Conservation (phyloP, 441 rosid genomes). For the Erodium chrysanthum region DNA sequence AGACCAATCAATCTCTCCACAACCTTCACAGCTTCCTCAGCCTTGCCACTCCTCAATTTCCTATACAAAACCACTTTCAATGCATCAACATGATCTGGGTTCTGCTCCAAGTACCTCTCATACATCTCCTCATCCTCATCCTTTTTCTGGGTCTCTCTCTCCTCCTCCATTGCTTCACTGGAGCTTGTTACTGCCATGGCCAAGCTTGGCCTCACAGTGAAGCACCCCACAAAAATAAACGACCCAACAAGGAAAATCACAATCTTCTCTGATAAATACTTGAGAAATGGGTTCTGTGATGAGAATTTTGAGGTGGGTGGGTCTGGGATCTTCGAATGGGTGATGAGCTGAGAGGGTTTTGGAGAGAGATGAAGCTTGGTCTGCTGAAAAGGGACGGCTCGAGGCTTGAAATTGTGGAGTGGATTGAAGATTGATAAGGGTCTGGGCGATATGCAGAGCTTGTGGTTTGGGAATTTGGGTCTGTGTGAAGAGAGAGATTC, state of each 20-base stretch:
- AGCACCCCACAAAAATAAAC: constrained; percentile 41
- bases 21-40: constrained; percentile 48
- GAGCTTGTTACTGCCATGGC: constrained; percentile 25
- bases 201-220: constrained; percentile 31
- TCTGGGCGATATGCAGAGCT: constrained; percentile 12
- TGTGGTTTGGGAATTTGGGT: constrained; percentile 12
- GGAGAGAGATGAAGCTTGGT: constrained; percentile 20
- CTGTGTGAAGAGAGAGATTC: constrained; percentile 14
- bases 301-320: constrained; percentile 20
- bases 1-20: constrained; percentile 51
- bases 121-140: constrained; percentile 41
- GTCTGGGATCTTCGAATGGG: constrained; percentile 12
- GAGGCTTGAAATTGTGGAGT: constrained; percentile 17
- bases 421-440: constrained; percentile 10
- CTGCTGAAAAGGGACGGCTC: constrained; percentile 15
- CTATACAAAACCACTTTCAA: constrained; percentile 54
- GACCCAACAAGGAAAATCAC: constrained; percentile 48
- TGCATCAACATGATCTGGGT: constrained; percentile 57
- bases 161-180: constrained; percentile 20
- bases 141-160: constrained; percentile 24
- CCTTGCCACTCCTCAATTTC: constrained; percentile 69
- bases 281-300: constrained; percentile 20
- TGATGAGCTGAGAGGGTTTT: constrained; percentile 15
- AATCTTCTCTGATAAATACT: constrained; percentile 28
- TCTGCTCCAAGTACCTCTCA: constrained; percentile 56